phyloP scores from a whole-genome alignment of 1,284 basidiomycete species.

The Puccinia polysora region DNA sequence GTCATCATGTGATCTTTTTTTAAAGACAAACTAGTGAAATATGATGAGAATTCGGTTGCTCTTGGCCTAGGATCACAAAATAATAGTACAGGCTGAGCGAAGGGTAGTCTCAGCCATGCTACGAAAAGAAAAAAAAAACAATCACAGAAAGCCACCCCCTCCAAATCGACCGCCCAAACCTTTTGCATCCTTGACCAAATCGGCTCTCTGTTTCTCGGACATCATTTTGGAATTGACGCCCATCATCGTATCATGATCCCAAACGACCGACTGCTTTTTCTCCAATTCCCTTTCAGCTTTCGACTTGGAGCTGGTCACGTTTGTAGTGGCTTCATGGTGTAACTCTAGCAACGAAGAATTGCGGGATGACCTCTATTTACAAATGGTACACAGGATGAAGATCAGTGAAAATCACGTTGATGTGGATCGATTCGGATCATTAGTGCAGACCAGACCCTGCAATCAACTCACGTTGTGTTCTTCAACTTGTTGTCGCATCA shows the following conservation, averaged over 20 bases:
- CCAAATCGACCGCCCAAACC: conserved; percentile 76
- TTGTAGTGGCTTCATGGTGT: conserved; percentile 57
- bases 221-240: conserved; percentile 72
- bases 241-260: conserved; percentile 86
- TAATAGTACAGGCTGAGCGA: too few species aligned
- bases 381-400: background rate
- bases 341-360: conserved; percentile 66
- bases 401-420: background rate
- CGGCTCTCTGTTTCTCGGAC: conserved; percentile 71
- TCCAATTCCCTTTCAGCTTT: conserved; percentile 55
- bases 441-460: too few species aligned
- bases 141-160: conserved; percentile 39
- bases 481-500: conserved; percentile 66
- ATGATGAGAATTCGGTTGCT: too few species aligned
- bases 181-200: conserved; percentile 71
- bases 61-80: too few species aligned
- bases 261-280: conserved; percentile 64
- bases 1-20: too few species aligned
- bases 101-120: too few species aligned
- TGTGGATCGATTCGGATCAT: too few species aligned
- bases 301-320: conserved; percentile 54
- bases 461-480: conserved; percentile 68
- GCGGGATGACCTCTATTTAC: conserved; percentile 61
- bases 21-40: too few species aligned
- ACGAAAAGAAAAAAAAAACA: background rate